A percentile compares a stretch with the other conserved stretches of the same genome.
These are phyloP conservation scores for Coniochaeta sp. DNA, from an alignment of 2,329 filamentous ascomycete genomes.

Conservation along the genomic window DNA sequence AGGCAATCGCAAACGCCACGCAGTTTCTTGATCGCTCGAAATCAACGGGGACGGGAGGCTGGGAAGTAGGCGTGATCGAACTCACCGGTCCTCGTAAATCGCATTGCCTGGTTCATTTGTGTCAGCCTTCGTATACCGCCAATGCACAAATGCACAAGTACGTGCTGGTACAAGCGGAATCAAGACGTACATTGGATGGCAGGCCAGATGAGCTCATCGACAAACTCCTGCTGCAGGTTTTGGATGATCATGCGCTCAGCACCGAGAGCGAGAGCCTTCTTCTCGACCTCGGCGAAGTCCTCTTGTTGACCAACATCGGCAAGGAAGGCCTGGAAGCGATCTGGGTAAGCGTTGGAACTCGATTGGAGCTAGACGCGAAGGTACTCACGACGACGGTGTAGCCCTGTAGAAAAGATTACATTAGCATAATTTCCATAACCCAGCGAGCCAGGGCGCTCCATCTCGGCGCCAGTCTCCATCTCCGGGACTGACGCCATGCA, in stretches of 20 bases:
- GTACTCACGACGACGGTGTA: slow-evolving; percentile 20
- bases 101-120: slow-evolving; percentile 35
- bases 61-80: slow-evolving; percentile 37
- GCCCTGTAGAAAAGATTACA: no score
- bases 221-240: slow-evolving; percentile 67
- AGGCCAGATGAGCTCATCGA: slow-evolving; percentile 74
- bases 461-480: no score
- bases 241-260: slow-evolving; percentile 56
- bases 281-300: slow-evolving; percentile 65
- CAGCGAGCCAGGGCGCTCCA: no score
- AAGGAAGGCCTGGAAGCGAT: slow-evolving; percentile 54
- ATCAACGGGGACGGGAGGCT: slow-evolving; percentile 17
- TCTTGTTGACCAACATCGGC: slow-evolving; percentile 72
- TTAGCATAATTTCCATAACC: no score
- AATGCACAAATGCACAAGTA: background rate
- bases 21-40: no score
- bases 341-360: slow-evolving; percentile 29
- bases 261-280: slow-evolving; percentile 55
- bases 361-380: no score
- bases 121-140: slow-evolving; percentile 25
- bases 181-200: slow-evolving; percentile 57
- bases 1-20: no score
- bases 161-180: no score
- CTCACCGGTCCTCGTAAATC: slow-evolving; percentile 53
- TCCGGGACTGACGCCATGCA: no score